A percentile compares a stretch with the other conserved stretches of the same genome.
These are phyloP conservation scores for Catharanthus roseus DNA, from an alignment of 257 asterid species.

Conservation along the genomic window DNA sequence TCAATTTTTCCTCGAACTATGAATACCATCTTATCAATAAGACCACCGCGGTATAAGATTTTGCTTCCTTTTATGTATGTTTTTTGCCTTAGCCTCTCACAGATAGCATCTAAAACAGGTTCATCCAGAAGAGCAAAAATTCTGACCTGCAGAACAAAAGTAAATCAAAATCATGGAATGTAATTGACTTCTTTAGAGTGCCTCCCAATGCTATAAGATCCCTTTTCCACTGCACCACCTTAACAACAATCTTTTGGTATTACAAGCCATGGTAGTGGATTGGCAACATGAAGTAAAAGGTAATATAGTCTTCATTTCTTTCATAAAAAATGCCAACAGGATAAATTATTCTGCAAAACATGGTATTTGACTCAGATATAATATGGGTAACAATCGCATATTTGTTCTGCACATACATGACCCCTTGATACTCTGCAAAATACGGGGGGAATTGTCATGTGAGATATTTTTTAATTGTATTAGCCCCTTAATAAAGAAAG, in stretches of 20 bases:
- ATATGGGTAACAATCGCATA: background rate
- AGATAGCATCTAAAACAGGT: conserved; percentile 75
- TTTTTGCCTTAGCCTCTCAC: conserved; percentile 75
- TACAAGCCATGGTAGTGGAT: background rate
- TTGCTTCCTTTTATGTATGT: conserved; percentile 72
- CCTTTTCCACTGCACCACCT: background rate
- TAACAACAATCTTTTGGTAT: background rate
- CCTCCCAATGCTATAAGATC: background rate
- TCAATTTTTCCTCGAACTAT: conserved; percentile 85
- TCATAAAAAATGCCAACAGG: background rate
- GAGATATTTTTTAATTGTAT: background rate
- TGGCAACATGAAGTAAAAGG: background rate
- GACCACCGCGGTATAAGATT: conserved; percentile 57
- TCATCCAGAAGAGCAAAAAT: conserved; percentile 75
- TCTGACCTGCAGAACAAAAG: conserved; percentile 48
- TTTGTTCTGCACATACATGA: background rate
- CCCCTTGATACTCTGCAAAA: background rate
- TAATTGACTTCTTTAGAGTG: background rate
- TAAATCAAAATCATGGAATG: background rate
- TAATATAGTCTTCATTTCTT: background rate
- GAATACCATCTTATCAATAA: conserved; percentile 83
- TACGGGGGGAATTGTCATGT: background rate
- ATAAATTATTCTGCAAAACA: background rate
- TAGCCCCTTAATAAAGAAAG: no score
- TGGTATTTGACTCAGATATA: background rate